Evolutionary conservation across 2,329 filamentous ascomycete genomes (phyloP).

Genomic region (Penicillium freii): DNA sequence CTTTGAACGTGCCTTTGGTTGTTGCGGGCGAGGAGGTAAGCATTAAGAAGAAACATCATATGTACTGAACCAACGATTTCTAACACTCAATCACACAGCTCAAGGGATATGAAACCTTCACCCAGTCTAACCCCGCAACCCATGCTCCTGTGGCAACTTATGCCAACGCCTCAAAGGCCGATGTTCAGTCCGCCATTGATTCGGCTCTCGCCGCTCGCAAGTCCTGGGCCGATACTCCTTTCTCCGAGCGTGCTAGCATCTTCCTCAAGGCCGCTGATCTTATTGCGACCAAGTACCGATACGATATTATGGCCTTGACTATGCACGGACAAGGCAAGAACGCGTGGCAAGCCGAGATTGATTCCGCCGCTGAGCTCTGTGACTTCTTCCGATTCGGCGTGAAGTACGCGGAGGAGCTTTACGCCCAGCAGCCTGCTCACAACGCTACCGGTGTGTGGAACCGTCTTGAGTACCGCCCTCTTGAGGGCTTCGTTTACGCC

Average conservation of each 20-base stretch:
- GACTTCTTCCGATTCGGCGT: constrained; percentile 94
- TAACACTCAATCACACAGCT: constrained; percentile 23
- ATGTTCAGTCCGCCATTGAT: constrained; percentile 78
- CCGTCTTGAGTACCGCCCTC: constrained; percentile 79
- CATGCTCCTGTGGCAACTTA: constrained; percentile 80
- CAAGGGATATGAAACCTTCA: constrained; percentile 38
- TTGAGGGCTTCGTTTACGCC: constrained; percentile 95
- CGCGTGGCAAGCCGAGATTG: constrained; percentile 98
- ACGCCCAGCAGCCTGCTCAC: constrained; percentile 80
- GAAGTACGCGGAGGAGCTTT: constrained; percentile 87
- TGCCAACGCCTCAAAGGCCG: constrained; percentile 72
- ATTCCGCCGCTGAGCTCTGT: constrained; percentile 84
- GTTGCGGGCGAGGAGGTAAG: constrained; percentile 77
- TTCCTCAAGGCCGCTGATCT: constrained; percentile 96
- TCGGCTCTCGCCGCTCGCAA: constrained; percentile 82
- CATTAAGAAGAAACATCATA: background rate
- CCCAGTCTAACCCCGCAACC: constrained; percentile 78
- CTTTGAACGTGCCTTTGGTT: constrained; percentile 77
- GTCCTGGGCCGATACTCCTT: constrained; percentile 81
- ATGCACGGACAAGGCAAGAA: constrained; percentile 98
- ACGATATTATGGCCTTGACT: constrained; percentile 92
- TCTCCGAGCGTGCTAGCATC: constrained; percentile 84
- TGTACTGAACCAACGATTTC: background rate
- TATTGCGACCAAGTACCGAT: constrained; percentile 87
- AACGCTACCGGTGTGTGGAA: constrained; percentile 87